Percentiles rank a stretch among this genome's conserved stretches.
phyloP scores from a whole-genome alignment of 2,329 filamentous ascomycete genomes.

The Tolypocladium tundrense region DNA sequence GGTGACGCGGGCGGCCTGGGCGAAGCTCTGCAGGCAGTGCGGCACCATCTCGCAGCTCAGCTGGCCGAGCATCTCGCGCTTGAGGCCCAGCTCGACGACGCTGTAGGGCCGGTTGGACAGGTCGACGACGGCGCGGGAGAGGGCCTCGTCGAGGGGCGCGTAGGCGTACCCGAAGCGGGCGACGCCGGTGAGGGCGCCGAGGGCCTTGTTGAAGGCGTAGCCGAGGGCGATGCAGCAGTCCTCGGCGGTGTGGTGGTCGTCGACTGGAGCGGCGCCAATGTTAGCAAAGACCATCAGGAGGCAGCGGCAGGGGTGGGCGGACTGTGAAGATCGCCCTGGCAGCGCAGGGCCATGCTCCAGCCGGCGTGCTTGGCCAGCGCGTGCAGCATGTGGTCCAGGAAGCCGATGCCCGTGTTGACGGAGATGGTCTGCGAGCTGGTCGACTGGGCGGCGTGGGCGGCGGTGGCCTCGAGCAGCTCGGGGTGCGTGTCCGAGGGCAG shows the following conservation, averaged over 20 bases:
- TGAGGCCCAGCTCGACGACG: conserved; percentile 74
- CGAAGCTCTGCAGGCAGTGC: conserved; percentile 90
- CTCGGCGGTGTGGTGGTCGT: conserved; percentile 97
- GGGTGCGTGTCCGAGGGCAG: conserved; percentile 57
- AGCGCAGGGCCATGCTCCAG: conserved; percentile 78
- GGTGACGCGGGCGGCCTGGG: conserved; percentile 81
- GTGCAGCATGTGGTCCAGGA: conserved; percentile 98
- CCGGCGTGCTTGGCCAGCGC: conserved; percentile 91
- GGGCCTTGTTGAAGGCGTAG: conserved; percentile 68
- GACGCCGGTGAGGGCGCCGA: conserved; percentile 69
- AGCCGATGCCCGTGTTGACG: conserved; percentile 89
- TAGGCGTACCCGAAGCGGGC: conserved; percentile 89
- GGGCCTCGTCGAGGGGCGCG: conserved; percentile 87
- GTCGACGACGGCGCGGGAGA: conserved; percentile 89
- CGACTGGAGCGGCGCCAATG: conserved; percentile 45
- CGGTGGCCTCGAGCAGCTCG: conserved; percentile 37
- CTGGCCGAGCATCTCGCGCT: conserved; percentile 87
- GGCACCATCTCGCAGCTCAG: conserved; percentile 95
- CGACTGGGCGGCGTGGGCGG: conserved; percentile 71
- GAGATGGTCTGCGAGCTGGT: conserved; percentile 78
- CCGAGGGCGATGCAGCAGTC: conserved; percentile 90
- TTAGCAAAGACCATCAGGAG: neutral
- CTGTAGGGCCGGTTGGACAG: conserved; percentile 84
- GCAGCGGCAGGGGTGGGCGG: conserved; percentile 21
- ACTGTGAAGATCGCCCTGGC: conserved; percentile 88